phyloP scores from a whole-genome alignment of 2,329 filamentous ascomycete species.

The Cladosporium sp. region DNA sequence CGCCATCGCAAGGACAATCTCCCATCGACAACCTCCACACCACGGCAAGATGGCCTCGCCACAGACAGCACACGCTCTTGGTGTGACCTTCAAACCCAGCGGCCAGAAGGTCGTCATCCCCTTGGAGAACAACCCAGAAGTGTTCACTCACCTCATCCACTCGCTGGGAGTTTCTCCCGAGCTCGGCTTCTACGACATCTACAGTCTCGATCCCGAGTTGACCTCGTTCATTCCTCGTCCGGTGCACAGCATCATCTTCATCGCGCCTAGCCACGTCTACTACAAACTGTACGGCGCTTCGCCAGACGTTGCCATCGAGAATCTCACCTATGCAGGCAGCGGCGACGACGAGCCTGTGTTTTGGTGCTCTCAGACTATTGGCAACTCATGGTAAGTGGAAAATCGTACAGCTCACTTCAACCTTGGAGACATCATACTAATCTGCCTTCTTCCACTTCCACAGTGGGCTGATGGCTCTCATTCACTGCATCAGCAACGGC shows the following conservation, averaged over 20 bases:
- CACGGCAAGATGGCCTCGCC: not conserved
- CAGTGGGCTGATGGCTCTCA: conserved; percentile 56
- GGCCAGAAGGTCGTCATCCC: conserved; percentile 36
- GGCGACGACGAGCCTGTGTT: conserved; percentile 55
- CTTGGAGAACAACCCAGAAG: conserved; percentile 57
- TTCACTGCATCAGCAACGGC: conserved; percentile 57
- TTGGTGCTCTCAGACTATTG: conserved; percentile 62
- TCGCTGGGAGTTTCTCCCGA: conserved; percentile 50
- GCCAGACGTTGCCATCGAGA: conserved; percentile 38
- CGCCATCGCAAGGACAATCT: not conserved
- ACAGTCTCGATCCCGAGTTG: conserved; percentile 53
- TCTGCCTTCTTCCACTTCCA: not conserved
- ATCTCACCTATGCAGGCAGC: conserved; percentile 45
- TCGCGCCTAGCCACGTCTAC: conserved; percentile 48
- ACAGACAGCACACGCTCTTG: conserved; percentile 19
- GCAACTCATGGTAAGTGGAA: conserved; percentile 50
- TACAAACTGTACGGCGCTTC: conserved; percentile 45
- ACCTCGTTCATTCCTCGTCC: conserved; percentile 55
- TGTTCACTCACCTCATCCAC: conserved; percentile 52
- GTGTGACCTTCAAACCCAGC: conserved; percentile 27
- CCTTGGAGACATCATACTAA: not conserved
- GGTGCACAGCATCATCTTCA: conserved; percentile 56
- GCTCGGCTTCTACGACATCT: conserved; percentile 56
- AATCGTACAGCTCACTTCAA: not conserved
- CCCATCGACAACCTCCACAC: not conserved